Evolutionary conservation across 495 filamentous ascomycete species (phyloP).

Genomic region (Cladorrhinum samala): DNA sequence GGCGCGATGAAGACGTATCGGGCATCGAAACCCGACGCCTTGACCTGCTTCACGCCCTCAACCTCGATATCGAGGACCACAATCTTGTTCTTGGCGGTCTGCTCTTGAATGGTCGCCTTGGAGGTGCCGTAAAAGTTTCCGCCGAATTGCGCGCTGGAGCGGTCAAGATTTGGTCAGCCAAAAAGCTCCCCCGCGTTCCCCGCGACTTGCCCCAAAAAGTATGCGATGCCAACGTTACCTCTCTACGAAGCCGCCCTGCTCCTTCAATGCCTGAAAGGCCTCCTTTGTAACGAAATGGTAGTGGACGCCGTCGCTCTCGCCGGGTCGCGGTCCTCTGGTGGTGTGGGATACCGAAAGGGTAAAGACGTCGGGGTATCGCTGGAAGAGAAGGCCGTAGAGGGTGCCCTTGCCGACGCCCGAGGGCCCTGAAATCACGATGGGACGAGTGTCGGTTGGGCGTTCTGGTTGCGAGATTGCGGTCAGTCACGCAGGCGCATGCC

Average conservation of each 20-base stretch:
- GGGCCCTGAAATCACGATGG: conserved; percentile 82
- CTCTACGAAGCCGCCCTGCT: conserved; percentile 74
- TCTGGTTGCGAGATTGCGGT: background rate
- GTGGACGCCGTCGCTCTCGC: conserved; percentile 68
- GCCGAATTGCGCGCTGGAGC: conserved; percentile 70
- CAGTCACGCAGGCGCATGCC: conserved; percentile 1
- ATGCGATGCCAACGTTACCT: too few relatives aligned
- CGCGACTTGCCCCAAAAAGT: too few relatives aligned
- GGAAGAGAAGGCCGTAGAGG: conserved; percentile 64
- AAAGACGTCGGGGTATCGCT: conserved; percentile 62
- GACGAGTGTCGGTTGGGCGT: conserved; percentile 35
- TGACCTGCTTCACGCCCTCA: conserved; percentile 97
- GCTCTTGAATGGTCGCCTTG: conserved; percentile 65
- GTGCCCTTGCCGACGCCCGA: conserved; percentile 86
- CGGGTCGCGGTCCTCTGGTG: conserved; percentile 67
- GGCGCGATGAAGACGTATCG: conserved; percentile 84
- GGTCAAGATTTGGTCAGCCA: too few relatives aligned
- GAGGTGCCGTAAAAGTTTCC: conserved; percentile 85
- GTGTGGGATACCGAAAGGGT: conserved; percentile 84
- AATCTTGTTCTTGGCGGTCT: conserved; percentile 58
- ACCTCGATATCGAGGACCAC: conserved; percentile 89
- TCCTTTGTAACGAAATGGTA: conserved; percentile 76
- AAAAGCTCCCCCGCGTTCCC: too few relatives aligned
- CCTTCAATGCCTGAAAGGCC: conserved; percentile 62
- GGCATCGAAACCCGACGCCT: conserved; percentile 64